Conservation (phyloP, 106 monocot genomes). For the Phalaenopsis aphrodite region DNA sequence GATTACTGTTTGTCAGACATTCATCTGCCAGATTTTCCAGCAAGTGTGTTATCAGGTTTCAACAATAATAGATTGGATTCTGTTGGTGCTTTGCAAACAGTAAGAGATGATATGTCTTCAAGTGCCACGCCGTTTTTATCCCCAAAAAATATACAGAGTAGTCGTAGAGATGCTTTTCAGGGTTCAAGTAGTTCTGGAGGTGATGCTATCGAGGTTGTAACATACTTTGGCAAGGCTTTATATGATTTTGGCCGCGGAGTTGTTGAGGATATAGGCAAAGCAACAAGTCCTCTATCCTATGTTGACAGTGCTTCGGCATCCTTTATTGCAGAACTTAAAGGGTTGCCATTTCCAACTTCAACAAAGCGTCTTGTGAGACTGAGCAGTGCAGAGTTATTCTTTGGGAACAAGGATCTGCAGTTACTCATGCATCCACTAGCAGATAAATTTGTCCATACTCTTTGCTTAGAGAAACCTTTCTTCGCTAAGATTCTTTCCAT, state of each 20-base stretch:
- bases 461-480: slow-evolving; percentile 55
- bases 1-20: slow-evolving; percentile 93
- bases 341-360: slow-evolving; percentile 86
- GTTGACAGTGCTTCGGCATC: slow-evolving; percentile 18
- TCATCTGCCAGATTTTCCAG: slow-evolving; percentile 16
- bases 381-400: slow-evolving; percentile 72
- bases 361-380: slow-evolving; percentile 49
- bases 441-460: slow-evolving; percentile 67
- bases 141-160: slow-evolving; percentile 15
- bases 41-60: slow-evolving; percentile 18
- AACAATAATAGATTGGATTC: slow-evolving; percentile 8
- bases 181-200: slow-evolving; percentile 26
- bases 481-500: slow-evolving; percentile 36
- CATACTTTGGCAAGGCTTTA: slow-evolving; percentile 78
- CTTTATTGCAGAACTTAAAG: slow-evolving; percentile 59
- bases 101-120: slow-evolving; percentile 14
- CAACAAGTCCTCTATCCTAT: slow-evolving; percentile 29
- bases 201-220: slow-evolving; percentile 80
- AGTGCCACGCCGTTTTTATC: slow-evolving; percentile 19
- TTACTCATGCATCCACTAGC: slow-evolving; percentile 56
- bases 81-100: slow-evolving; percentile 7
- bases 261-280: slow-evolving; percentile 83
- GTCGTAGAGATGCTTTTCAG: slow-evolving; percentile 23
- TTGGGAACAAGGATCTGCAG: slow-evolving; percentile 82
- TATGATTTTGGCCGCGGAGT: slow-evolving; percentile 95